A percentile compares a stretch with the other conserved stretches of the same genome.
Evolutionary conservation across 768 basidiomycete genomes (phyloP).

Genomic region (Austroboletus festivus): DNA sequence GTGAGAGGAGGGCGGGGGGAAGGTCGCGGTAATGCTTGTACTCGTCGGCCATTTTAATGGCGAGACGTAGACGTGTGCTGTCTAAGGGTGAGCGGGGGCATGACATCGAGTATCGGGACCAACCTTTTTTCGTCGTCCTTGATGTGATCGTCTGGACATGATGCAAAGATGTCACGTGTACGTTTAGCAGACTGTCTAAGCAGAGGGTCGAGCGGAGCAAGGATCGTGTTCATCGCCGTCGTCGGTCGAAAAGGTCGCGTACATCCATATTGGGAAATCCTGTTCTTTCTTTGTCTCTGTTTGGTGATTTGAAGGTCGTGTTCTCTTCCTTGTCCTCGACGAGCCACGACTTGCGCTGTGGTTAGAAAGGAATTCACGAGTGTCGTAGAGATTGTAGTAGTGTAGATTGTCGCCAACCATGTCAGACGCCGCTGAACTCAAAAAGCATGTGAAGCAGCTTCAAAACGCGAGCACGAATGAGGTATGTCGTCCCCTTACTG

Average conservation of each 20-base stretch:
- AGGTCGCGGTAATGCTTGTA: constrained; percentile 84
- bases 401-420: constrained; percentile 21
- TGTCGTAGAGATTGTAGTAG: constrained; percentile 17
- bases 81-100: neutral
- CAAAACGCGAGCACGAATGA: constrained; percentile 56
- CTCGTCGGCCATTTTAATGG: constrained; percentile 87
- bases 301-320: constrained; percentile 5
- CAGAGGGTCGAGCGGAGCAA: constrained; percentile 54
- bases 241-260: neutral
- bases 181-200: constrained; percentile 64
- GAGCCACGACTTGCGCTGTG: no score
- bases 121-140: constrained; percentile 74
- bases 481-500: constrained; percentile 39
- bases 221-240: constrained; percentile 37
- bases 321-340: no score
- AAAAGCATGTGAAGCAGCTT: constrained; percentile 77
- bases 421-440: constrained; percentile 56
- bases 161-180: constrained; percentile 67
- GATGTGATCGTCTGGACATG: constrained; percentile 56
- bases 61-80: constrained; percentile 64
- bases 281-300: constrained; percentile 16
- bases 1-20: constrained; percentile 73
- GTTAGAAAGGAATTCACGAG: no score
- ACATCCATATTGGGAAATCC: constrained; percentile 12
- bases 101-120: constrained; percentile 7